phyloP scores from a whole-genome alignment of 352 stramenopile species.

The Pythium brachiatum region DNA sequence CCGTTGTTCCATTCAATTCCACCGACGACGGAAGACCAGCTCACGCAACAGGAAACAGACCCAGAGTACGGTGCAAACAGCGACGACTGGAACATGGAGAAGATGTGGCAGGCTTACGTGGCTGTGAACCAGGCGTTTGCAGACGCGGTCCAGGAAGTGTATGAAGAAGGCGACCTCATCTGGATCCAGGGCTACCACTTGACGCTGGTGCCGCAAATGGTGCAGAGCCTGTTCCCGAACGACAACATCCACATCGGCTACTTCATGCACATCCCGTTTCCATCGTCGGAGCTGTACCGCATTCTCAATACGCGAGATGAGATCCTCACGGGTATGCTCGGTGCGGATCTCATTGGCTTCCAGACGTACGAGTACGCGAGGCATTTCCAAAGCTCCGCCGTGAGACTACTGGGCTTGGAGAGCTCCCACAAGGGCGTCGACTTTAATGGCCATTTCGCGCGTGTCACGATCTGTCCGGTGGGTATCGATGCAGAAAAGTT shows the following conservation, averaged over 20 bases:
- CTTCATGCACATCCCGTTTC: slow-evolving; percentile 91
- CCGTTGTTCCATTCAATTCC: slow-evolving; percentile 88
- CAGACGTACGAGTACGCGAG: slow-evolving; percentile 90
- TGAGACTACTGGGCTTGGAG: slow-evolving; percentile 83
- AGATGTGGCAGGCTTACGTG: slow-evolving; percentile 90
- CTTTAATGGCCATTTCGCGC: slow-evolving; percentile 85
- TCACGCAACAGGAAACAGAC: slow-evolving; percentile 57
- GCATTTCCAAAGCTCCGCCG: slow-evolving; percentile 86
- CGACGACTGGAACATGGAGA: slow-evolving; percentile 72
- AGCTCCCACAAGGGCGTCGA: slow-evolving; percentile 89
- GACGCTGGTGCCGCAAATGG: slow-evolving; percentile 86
- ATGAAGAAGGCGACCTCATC: slow-evolving; percentile 87
- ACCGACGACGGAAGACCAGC: slow-evolving; percentile 74
- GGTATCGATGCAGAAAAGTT: slow-evolving; percentile 87
- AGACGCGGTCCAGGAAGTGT: slow-evolving; percentile 83
- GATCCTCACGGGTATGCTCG: slow-evolving; percentile 85
- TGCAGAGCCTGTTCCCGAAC: slow-evolving; percentile 88
- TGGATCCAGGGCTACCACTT: slow-evolving; percentile 92
- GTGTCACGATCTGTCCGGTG: slow-evolving; percentile 85
- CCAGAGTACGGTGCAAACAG: slow-evolving; percentile 25
- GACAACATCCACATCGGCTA: slow-evolving; percentile 86
- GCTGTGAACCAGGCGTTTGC: slow-evolving; percentile 84
- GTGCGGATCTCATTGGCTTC: slow-evolving; percentile 88
- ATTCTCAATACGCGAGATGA: slow-evolving; percentile 88
- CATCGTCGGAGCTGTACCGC: slow-evolving; percentile 86